Base-by-base conservation (phyloP, 2,329 filamentous ascomycete species). In the Alternaria arbusti region DNA sequence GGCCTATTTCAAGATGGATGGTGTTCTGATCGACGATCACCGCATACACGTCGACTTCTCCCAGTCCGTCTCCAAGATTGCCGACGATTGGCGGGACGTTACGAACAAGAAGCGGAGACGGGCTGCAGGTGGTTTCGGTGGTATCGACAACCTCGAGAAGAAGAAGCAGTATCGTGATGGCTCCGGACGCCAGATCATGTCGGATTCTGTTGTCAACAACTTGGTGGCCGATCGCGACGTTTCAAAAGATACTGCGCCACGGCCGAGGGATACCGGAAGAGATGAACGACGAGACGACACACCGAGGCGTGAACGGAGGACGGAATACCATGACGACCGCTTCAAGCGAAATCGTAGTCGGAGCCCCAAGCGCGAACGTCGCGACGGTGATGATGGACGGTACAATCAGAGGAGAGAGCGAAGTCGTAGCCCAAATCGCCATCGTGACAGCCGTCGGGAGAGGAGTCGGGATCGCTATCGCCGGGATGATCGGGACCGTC, bases 1-100 rank as follows among this genome's bases (percentile, higher is more conserved):
- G 56, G 96, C 96, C 3, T 99, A 97, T 76, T 96, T 96, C 84
- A 99, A 99, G 82, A 99, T 99, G 96, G 94, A 99, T 79, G 93
- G 91, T 3, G 95, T 98, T 2, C 83, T 99, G 59, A 98, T 99
- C 69, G 96, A 99, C 74, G 96, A 99, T 73, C 92, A 97, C 69
- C 90, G 96, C 45, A 99, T 99, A 67, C 96, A 99, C 76, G 96
- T 99, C 59, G 96, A 99, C 82, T 99, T 99, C 81, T 97, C 94
- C 11, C 96, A 99, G 82, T 97, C 93, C 77, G 96, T 91, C 11
- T 89, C 88, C 66, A 95, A 93, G 77, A 83, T 99, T 8, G 96
- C 93, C 49, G 93, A 97, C 66, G 90, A 90, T 15, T 99, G 96
- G 96, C 88, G 96, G 66, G 91, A 89, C 64, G 90, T 90, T 45